These are phyloP conservation scores for Condylostoma magnum DNA, from an alignment of 169 alveolate genomes.

Conservation along the genomic window DNA sequence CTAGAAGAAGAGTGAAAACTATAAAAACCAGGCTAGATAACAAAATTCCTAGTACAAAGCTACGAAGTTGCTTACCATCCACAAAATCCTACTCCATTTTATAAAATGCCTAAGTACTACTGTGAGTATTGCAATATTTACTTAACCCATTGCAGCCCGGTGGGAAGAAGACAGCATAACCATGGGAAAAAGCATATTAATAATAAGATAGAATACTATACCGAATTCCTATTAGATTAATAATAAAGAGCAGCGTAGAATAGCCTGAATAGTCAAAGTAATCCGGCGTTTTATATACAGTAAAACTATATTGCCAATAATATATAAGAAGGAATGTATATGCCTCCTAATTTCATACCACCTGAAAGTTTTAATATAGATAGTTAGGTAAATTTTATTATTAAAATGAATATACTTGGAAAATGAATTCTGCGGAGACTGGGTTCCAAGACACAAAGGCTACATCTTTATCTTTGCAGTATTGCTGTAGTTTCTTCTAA, in stretches of 20 bases:
- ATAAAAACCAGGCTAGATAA: neutral
- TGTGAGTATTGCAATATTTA: slow-evolving; percentile 99
- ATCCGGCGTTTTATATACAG: neutral
- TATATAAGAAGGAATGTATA: slow-evolving; percentile 19
- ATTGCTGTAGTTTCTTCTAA: neutral
- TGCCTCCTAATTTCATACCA: slow-evolving; percentile 25
- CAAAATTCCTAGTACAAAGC: too few species aligned
- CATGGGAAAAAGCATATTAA: slow-evolving; percentile 97
- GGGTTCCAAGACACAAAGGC: neutral
- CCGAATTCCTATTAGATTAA: slow-evolving; percentile 26
- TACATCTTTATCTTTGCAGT: neutral
- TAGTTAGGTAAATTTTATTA: too few species aligned
- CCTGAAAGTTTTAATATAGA: too few species aligned
- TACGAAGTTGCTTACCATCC: neutral
- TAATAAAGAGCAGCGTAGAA: neutral
- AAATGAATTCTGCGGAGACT: neutral
- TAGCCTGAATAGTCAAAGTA: neutral
- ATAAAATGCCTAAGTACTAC: slow-evolving; percentile 97
- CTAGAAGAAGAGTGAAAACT: slow-evolving; percentile 21
- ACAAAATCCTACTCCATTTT: neutral
- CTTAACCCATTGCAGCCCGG: slow-evolving; percentile 98
- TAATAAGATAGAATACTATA: slow-evolving; percentile 96
- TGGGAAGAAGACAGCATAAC: slow-evolving; percentile 98
- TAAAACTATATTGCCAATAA: slow-evolving; percentile 22
- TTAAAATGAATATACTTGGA: neutral